Base-by-base conservation (phyloP, 2,329 filamentous ascomycete species). In the Diplodia sapinea region DNA sequence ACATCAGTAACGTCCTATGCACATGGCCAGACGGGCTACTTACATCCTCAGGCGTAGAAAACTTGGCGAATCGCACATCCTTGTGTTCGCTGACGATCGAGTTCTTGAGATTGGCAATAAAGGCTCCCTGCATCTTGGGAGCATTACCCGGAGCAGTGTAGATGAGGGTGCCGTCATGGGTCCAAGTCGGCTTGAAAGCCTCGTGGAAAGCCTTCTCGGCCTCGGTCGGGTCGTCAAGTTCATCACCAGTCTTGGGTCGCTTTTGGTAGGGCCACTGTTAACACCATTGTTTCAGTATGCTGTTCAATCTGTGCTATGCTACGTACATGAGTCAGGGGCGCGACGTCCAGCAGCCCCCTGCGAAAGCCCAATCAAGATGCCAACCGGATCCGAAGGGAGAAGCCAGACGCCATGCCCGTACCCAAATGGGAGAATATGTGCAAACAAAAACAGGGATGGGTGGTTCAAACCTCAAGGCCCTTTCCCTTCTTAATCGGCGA, bases 381-480 rank as follows among this genome's bases (percentile, higher is more conserved):
- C 66, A 52, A 68, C 51, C 49, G 51, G 65, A 66, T 62, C 51
- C 59, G 49, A 51, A 40, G 59, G 59, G 38, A 29, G 47, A 59
- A 54, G 61, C 67, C 40, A 66, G 64, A 57, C 66, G 68, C 61
- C 63, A 55, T 36, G 55, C 59, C 59, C 65, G 57, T 52, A 68
- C 26, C 29, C 43, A 56, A 51, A 13, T 29, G 13, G n/a, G 36
- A 29, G 55, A 69, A 75, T 36, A 69, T 40, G 54, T 20, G 36
- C 75, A 73, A 71, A 70, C 23, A 26, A 73, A 73, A 33, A 74
- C 73, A 73, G 72, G 79, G 76, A 75, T 77, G 74, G 79, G 79
- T 78, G 78, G 83, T 80, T 94, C 94, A 91, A 88, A 98, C 95
- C 94, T 98, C 90, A 80, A 94, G 91, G 76, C 91, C 91, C 81